Percentiles rank a stretch among this genome's conserved stretches.
Conservation (phyloP, 345 rosid genomes). For the Hirschfeldia incana region DNA sequence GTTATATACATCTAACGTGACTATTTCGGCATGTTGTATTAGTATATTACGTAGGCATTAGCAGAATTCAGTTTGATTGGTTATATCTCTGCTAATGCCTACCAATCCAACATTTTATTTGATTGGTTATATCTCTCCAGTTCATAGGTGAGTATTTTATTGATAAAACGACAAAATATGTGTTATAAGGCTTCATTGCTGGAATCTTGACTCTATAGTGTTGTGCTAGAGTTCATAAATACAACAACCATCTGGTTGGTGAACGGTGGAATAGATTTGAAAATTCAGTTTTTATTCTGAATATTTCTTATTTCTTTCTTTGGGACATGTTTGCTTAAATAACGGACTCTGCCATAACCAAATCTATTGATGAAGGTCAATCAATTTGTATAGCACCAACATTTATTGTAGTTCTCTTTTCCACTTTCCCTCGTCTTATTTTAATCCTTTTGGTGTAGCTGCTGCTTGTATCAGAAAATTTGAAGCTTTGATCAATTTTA, state of each 20-base stretch:
- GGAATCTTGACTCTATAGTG: constrained; percentile 1
- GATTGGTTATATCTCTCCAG: constrained; percentile 18
- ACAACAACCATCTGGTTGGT: constrained; percentile 38
- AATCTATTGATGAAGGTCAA: constrained; percentile 20
- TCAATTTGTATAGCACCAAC: constrained; percentile 11
- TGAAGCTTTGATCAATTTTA: neutral
- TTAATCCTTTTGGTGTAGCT: constrained; percentile 17
- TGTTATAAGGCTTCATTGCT: constrained; percentile 15
- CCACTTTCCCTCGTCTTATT: constrained; percentile 11
- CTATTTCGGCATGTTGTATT: neutral
- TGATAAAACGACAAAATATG: constrained; percentile 1
- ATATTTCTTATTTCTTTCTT: constrained; percentile 26
- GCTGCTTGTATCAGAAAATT: constrained; percentile 20
- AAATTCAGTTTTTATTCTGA: neutral
- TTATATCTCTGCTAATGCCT: neutral
- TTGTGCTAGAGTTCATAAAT: constrained; percentile 41
- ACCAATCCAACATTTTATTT: constrained; percentile 3
- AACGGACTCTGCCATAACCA: constrained; percentile 8
- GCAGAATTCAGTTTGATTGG: constrained; percentile 21
- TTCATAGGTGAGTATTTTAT: constrained; percentile 12
- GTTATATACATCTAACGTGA: constrained; percentile 6
- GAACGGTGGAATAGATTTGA: constrained; percentile 29
- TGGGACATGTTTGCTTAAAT: constrained; percentile 22
- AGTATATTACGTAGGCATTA: neutral
- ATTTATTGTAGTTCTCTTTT: constrained; percentile 16